Conservation (phyloP, 306 rosid species). For the Fagus sylvatica region DNA sequence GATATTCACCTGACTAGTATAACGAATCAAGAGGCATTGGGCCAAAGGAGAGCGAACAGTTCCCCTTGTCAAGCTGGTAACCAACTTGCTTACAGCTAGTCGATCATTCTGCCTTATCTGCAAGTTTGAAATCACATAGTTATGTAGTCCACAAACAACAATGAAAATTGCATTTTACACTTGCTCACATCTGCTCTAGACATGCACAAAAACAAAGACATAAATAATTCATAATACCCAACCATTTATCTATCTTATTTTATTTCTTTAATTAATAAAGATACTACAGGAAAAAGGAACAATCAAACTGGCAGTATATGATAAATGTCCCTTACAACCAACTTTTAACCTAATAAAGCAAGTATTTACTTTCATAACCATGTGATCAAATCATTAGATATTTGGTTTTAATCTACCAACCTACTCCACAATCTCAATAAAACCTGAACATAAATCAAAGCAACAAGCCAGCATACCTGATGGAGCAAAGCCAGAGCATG, state of each 20-base stretch:
- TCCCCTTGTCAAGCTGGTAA: conserved; percentile 97
- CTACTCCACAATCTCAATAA: conserved; percentile 4
- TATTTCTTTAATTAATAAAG: neutral
- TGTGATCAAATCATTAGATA: neutral
- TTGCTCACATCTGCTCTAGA: neutral
- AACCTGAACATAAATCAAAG: conserved; percentile 13
- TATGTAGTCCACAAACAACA: neutral
- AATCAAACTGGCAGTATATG: neutral
- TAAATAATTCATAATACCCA: neutral
- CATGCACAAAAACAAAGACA: neutral
- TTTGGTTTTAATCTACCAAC: conserved; percentile 1
- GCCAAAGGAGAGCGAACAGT: conserved; percentile 97
- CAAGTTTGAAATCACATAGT: conserved; percentile 22
- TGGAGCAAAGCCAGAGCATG: conserved; percentile 94
- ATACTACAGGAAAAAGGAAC: neutral
- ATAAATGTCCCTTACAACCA: neutral
- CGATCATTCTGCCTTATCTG: conserved; percentile 99
- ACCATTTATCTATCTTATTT: neutral
- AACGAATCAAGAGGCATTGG: conserved; percentile 92
- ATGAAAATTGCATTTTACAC: neutral
- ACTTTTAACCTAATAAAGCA: neutral
- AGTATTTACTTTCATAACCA: neutral
- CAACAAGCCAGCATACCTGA: conserved; percentile 61
- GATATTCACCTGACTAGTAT: conserved; percentile 86
- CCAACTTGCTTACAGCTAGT: conserved; percentile 94